A percentile compares a stretch with the other conserved stretches of the same genome.
Evolutionary conservation across 805 yeast genomes (phyloP).

Genomic region (Barnettozyma wickerhamii): DNA sequence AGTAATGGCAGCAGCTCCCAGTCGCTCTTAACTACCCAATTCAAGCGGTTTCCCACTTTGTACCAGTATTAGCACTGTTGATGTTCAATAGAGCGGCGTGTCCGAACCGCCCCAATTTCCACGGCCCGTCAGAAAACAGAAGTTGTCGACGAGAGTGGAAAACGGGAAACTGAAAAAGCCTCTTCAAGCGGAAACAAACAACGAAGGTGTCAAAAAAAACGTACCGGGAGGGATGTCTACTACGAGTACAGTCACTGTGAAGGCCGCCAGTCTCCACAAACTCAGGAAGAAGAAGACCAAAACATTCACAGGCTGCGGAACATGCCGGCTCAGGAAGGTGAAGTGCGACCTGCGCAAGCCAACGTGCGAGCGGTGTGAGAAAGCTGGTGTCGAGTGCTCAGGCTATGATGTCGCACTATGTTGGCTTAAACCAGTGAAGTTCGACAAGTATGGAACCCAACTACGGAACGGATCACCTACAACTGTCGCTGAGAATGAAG

Average conservation of each 20-base stretch:
- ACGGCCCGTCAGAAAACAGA: not conserved
- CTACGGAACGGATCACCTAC: constrained; percentile 17
- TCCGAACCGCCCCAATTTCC: not conserved
- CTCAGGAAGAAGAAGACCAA: constrained; percentile 43
- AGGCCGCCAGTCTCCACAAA: too few species aligned
- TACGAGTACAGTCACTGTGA: too few species aligned
- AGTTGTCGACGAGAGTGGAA: not conserved
- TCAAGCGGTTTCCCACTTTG: too few species aligned
- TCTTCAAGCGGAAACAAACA: not conserved
- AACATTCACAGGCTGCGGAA: constrained; percentile 85
- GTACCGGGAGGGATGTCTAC: not conserved
- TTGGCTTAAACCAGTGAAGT: constrained; percentile 59
- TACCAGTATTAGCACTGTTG: too few species aligned
- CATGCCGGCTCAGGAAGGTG: constrained; percentile 76
- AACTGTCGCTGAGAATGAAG: too few species aligned
- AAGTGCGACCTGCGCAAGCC: constrained; percentile 77
- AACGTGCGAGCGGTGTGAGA: constrained; percentile 63
- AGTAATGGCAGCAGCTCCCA: too few species aligned
- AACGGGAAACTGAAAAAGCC: not conserved
- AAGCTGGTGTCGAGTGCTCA: constrained; percentile 64
- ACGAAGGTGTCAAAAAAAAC: not conserved
- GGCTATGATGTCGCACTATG: constrained; percentile 80
- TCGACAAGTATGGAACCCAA: constrained; percentile 43
- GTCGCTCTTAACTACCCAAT: too few species aligned
- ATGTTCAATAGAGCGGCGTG: too few species aligned